Evolutionary conservation across 176 grass and related monocot genomes (phyloP).

Genomic region (Rhynchospora tenuis): DNA sequence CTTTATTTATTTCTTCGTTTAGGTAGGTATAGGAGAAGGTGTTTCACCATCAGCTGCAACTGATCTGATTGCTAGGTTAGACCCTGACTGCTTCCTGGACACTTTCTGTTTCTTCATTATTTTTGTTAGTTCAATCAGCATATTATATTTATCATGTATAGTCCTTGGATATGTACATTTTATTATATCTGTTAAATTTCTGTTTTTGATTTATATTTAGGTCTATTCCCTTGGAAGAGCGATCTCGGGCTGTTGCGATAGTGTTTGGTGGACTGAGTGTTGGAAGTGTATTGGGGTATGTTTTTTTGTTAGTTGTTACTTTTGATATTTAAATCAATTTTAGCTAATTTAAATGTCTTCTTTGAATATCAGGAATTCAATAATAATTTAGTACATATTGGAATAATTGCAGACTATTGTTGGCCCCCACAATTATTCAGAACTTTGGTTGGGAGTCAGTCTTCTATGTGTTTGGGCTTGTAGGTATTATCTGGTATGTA

Average conservation of each 20-base stretch:
- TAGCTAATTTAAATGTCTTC: not conserved
- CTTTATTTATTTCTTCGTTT: slow-evolving; percentile 27
- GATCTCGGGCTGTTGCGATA: slow-evolving; percentile 93
- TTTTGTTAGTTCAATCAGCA: slow-evolving; percentile 1
- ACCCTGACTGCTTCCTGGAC: not conserved
- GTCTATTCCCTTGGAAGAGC: slow-evolving; percentile 74
- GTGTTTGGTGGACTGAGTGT: slow-evolving; percentile 96
- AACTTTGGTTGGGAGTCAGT: slow-evolving; percentile 94
- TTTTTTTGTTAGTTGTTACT: slow-evolving; percentile 30
- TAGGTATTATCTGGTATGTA: slow-evolving; percentile 92
- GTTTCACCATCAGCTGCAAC: slow-evolving; percentile 98
- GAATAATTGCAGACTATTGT: slow-evolving; percentile 69
- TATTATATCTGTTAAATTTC: not conserved
- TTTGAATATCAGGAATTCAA: not conserved
- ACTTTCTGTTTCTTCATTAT: slow-evolving; percentile 9
- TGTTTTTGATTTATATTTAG: slow-evolving; percentile 41
- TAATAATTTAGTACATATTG: slow-evolving; percentile 10
- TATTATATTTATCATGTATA: not conserved
- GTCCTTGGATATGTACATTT: not conserved
- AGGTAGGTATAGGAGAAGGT: slow-evolving; percentile 99
- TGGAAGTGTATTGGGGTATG: slow-evolving; percentile 90
- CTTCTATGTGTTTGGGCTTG: slow-evolving; percentile 88
- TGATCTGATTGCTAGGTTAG: slow-evolving; percentile 81
- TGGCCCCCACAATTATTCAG: slow-evolving; percentile 83
- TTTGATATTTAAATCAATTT: not conserved